phyloP scores from a whole-genome alignment of 2,329 filamentous ascomycete species.

The Botrytis byssoidea region DNA sequence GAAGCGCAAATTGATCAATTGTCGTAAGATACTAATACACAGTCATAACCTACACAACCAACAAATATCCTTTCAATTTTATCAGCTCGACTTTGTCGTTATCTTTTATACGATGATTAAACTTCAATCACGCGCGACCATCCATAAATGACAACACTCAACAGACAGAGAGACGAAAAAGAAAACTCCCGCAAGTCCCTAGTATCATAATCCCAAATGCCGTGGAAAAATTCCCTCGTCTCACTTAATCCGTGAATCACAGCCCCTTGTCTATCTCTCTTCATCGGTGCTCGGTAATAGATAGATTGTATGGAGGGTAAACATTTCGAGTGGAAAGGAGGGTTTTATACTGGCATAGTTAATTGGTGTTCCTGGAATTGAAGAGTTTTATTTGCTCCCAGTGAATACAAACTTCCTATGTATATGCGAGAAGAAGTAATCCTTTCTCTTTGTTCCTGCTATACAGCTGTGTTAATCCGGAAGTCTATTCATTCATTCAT shows the following conservation, averaged over 20 bases:
- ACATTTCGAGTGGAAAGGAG: too few relatives aligned
- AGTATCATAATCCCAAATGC: background rate
- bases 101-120: background rate
- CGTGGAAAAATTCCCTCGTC: background rate
- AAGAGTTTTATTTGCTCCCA: rapidly evolving
- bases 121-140: rapidly evolving
- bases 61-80: background rate
- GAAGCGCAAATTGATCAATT: background rate
- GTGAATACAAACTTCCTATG: background rate
- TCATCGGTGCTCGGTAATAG: background rate
- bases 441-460: background rate
- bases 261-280: background rate
- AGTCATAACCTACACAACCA: background rate
- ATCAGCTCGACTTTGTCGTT: rapidly evolving
- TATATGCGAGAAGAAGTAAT: background rate
- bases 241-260: background rate
- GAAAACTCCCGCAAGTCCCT: background rate
- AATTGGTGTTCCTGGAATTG: background rate
- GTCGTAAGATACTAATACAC: too few relatives aligned
- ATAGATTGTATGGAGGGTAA: background rate
- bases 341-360: rapidly evolving
- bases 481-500: too few relatives aligned
- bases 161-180: background rate
- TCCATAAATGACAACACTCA: background rate
- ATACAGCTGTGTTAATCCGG: too few relatives aligned